Evolutionary conservation across 768 basidiomycete genomes (phyloP), one percentile per base, ranked within the genome.

Genomic region (Gautieria morchelliformis): DNA sequence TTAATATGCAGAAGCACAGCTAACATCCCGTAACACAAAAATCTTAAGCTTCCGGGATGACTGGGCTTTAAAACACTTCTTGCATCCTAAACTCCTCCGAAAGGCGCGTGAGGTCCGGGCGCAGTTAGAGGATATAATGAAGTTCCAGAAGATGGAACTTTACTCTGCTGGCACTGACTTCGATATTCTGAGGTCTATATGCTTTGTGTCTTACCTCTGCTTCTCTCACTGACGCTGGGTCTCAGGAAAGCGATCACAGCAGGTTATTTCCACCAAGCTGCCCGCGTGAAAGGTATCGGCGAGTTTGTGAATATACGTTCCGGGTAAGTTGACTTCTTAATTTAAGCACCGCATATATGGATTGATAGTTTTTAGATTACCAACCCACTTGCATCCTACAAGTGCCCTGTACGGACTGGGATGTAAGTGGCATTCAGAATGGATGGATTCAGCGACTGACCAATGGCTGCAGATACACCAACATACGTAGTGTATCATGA

Each of bases 41-140:
- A 3, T 5, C 17, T 0, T 1, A 61, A 94, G 92, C 6, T 94
- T 80, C 70, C 85, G 91, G 20, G 96, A 99, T 66, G 89, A 93
- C 44, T 99, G 95, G 96, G 83, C 82, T 2, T 83, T 93, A 73
- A 82, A 89, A 45, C 96, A 99, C 69, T 99, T 98, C 75, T 68
- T 98, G 52, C 96, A 99, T 68, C 95, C 95, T 0, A 98, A 98
- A 69, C 77, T 97, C 41, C 78, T 99, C 37, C 78, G 95, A 42
- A 99, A 99, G 71, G 89, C 90, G 5, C 80, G 95, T 32, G 96
- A 99, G 74, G 96, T 99, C 39, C 84, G 96, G 32, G 82, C 80
- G 3, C 96, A 99, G 73, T 79, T 99, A 15, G 94, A 97, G 67
- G 96, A 99, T 66, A 98, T 99, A 70, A 97, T 97, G 93, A 95